phyloP scores from a whole-genome alignment of 129 eudicot species.

The Lonicera japonica region DNA sequence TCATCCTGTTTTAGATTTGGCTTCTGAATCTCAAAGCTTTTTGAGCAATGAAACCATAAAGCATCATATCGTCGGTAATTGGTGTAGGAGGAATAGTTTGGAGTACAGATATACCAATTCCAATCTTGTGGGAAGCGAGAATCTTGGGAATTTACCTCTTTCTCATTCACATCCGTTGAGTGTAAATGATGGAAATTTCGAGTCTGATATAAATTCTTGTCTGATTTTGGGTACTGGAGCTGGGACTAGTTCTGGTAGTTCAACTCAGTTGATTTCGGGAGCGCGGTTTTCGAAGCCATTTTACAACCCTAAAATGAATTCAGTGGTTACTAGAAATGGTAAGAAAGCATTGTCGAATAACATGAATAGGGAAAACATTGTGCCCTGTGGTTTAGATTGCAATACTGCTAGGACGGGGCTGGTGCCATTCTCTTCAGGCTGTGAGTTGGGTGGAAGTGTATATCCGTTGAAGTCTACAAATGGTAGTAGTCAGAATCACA shows the following conservation, averaged over 20 bases:
- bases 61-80: not conserved
- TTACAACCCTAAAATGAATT: not conserved
- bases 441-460: slow-evolving; percentile 9
- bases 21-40: not conserved
- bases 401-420: slow-evolving; percentile 2
- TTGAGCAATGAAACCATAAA: too few relatives aligned
- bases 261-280: not conserved
- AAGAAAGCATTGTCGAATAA: not conserved
- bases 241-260: not conserved
- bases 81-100: not conserved
- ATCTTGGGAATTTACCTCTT: not conserved
- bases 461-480: not conserved
- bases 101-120: not conserved
- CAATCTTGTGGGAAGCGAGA: not conserved
- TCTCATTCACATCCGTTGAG: slow-evolving; percentile 3
- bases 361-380: slow-evolving; percentile 16
- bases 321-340: not conserved
- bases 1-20: not conserved
- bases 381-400: slow-evolving; percentile 6
- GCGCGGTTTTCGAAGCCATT: not conserved
- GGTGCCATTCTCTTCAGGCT: not conserved
- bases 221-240: not conserved
- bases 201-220: too few relatives aligned
- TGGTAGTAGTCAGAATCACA: not conserved
- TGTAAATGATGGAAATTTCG: slow-evolving; percentile 6